These are phyloP conservation scores for Spirogloea muscicola DNA, from an alignment of 139 green algal species.

Conservation along the genomic window DNA sequence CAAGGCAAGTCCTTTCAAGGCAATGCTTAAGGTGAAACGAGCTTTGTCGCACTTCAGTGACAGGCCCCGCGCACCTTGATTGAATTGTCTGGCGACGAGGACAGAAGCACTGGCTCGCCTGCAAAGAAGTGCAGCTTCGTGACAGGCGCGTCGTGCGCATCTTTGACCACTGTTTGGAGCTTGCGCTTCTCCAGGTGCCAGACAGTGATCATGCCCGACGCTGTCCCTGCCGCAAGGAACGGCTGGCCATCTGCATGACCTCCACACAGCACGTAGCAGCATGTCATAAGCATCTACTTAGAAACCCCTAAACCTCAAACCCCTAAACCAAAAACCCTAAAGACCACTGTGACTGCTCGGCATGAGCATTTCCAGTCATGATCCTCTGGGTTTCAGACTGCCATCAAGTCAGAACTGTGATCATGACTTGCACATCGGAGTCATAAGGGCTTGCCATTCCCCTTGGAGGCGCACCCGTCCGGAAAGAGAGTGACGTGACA, in stretches of 20 bases:
- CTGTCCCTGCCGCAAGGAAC: conserved; percentile 69
- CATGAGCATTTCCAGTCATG: too few species aligned
- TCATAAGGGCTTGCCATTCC: too few species aligned
- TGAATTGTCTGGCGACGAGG: conserved; percentile 76
- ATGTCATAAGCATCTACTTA: not conserved
- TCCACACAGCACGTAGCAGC: not conserved
- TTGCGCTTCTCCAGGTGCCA: conserved; percentile 85
- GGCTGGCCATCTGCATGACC: conserved; percentile 13
- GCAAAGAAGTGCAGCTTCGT: conserved; percentile 64
- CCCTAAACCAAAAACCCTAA: too few species aligned
- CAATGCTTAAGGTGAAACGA: too few species aligned
- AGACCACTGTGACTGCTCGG: too few species aligned
- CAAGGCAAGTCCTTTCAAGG: too few species aligned
- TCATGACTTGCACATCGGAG: too few species aligned
- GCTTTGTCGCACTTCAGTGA: too few species aligned
- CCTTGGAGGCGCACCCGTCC: conserved; percentile 10
- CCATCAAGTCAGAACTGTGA: too few species aligned
- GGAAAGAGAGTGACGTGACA: conserved; percentile 40
- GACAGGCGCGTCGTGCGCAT: conserved; percentile 67
- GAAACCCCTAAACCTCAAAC: conserved; percentile 1
- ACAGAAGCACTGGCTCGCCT: conserved; percentile 84
- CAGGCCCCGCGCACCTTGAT: conserved; percentile 41
- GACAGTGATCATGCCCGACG: conserved; percentile 72
- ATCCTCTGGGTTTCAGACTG: too few species aligned
- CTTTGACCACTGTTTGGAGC: conserved; percentile 67